Percentiles rank a stretch among this genome's conserved stretches.
Conservation (phyloP, 2,329 filamentous ascomycete genomes). For the Penicillium sp. region DNA sequence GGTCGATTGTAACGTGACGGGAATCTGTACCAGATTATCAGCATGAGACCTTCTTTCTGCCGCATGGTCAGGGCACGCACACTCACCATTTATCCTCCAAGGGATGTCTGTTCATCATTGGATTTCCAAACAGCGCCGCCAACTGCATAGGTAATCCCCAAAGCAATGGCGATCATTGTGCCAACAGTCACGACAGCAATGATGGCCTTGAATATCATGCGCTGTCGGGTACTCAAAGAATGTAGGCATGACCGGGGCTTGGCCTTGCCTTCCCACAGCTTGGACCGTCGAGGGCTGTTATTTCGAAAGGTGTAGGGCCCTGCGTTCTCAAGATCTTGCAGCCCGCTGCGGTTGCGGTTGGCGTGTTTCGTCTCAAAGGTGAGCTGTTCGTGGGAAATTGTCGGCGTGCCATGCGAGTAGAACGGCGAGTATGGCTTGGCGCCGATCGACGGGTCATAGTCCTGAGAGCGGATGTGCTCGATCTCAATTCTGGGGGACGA, state of each 20-base stretch:
- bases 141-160: conserved; percentile 46
- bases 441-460: conserved; percentile 41
- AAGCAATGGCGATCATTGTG: conserved; percentile 45
- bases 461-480: conserved; percentile 13
- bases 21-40: neutral
- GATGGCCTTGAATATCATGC: conserved; percentile 39
- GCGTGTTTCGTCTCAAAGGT: conserved; percentile 24
- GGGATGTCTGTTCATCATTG: conserved; percentile 29
- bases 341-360: conserved; percentile 12
- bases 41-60: neutral
- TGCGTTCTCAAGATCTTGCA: conserved; percentile 37
- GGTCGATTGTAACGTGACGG: neutral
- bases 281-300: conserved; percentile 29
- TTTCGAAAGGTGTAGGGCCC: conserved; percentile 17
- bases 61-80: neutral
- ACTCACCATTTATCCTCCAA: conserved; percentile 18
- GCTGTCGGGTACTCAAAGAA: conserved; percentile 36
- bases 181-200: conserved; percentile 45
- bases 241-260: conserved; percentile 36
- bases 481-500: conserved; percentile 15
- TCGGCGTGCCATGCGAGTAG: conserved; percentile 42
- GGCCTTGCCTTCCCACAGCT: conserved; percentile 36
- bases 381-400: conserved; percentile 27
- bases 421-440: conserved; percentile 47
- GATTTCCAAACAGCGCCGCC: conserved; percentile 46